phyloP scores from a whole-genome alignment of 768 basidiomycete genomes.

The Melanogaster broomeanus region DNA sequence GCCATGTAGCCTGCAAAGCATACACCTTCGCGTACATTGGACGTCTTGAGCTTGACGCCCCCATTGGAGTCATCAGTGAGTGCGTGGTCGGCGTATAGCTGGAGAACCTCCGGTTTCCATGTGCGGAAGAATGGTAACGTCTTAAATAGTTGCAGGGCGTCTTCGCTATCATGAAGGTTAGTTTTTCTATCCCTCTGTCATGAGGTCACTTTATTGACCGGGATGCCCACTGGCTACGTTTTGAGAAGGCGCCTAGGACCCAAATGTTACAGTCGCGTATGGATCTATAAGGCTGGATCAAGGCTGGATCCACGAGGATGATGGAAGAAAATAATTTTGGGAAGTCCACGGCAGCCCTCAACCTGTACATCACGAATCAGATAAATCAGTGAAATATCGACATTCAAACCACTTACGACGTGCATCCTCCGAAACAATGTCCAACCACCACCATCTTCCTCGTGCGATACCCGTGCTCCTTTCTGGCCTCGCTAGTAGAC shows the following conservation, averaged over 20 bases:
- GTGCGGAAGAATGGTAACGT: slow-evolving; percentile 64
- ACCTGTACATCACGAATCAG: slow-evolving; percentile 35
- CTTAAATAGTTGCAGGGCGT: slow-evolving; percentile 52
- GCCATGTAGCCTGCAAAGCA: slow-evolving; percentile 51
- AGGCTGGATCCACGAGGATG: slow-evolving; percentile 79
- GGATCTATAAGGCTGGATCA: slow-evolving; percentile 29
- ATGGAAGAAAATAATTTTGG: slow-evolving; percentile 73
- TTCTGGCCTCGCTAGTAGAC: slow-evolving; percentile 43
- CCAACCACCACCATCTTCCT: slow-evolving; percentile 71
- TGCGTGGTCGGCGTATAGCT: slow-evolving; percentile 61
- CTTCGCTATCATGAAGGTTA: slow-evolving; percentile 46
- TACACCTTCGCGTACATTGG: slow-evolving; percentile 62
- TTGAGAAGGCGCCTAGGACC: slow-evolving; percentile 48
- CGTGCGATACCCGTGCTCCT: slow-evolving; percentile 45
- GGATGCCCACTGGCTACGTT: slow-evolving; percentile 66
- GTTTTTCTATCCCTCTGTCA: background rate
- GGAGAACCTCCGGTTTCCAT: slow-evolving; percentile 69
- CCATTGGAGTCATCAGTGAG: slow-evolving; percentile 38
- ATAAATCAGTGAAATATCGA: too few species aligned
- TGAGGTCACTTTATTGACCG: slow-evolving; percentile 38
- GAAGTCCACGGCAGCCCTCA: slow-evolving; percentile 62
- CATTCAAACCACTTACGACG: slow-evolving; percentile 50
- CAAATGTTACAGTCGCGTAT: background rate
- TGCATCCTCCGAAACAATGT: slow-evolving; percentile 85
- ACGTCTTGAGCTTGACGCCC: slow-evolving; percentile 62